Conservation (phyloP, 805 yeast species). For the Suhomyces sp. region DNA sequence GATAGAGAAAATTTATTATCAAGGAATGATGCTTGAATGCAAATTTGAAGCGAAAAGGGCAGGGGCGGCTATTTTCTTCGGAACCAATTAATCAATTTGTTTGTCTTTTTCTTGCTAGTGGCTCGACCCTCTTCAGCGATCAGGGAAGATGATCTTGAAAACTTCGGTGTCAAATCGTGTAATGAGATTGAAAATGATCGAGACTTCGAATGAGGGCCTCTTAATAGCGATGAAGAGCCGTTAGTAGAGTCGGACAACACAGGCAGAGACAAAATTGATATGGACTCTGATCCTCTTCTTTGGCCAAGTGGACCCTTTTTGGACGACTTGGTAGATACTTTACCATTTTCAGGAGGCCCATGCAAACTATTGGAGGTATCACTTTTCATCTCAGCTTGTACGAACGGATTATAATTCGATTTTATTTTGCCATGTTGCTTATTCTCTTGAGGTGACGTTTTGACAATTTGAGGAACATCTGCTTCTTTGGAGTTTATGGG, state of each 20-base stretch:
- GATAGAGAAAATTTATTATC: not conserved
- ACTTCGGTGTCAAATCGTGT: slow-evolving; percentile 17
- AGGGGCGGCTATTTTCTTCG: slow-evolving; percentile 8
- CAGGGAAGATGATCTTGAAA: slow-evolving; percentile 8
- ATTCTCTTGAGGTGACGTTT: not conserved
- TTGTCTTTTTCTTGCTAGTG: slow-evolving; percentile 14
- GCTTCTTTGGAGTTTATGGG: not conserved
- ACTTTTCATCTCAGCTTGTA: not conserved
- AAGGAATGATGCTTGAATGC: not conserved
- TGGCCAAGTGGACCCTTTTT: not conserved
- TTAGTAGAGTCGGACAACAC: not conserved
- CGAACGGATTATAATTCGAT: not conserved
- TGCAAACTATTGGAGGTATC: not conserved
- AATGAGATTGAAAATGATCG: slow-evolving; percentile 19
- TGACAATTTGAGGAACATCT: not conserved
- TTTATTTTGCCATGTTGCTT: not conserved
- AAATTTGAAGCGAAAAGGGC: not conserved
- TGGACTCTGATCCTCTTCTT: slow-evolving; percentile 8
- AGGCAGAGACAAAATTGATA: slow-evolving; percentile 10
- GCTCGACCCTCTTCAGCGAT: slow-evolving; percentile 8
- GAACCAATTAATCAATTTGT: slow-evolving; percentile 24
- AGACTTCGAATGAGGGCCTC: slow-evolving; percentile 17
- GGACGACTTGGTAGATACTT: not conserved
- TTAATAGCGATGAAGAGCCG: not conserved
- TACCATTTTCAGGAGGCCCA: not conserved